These are phyloP conservation scores for Gilbertella persicaria DNA, from an alignment of 371 early-diverging fungal genomes.

Conservation along the genomic window DNA sequence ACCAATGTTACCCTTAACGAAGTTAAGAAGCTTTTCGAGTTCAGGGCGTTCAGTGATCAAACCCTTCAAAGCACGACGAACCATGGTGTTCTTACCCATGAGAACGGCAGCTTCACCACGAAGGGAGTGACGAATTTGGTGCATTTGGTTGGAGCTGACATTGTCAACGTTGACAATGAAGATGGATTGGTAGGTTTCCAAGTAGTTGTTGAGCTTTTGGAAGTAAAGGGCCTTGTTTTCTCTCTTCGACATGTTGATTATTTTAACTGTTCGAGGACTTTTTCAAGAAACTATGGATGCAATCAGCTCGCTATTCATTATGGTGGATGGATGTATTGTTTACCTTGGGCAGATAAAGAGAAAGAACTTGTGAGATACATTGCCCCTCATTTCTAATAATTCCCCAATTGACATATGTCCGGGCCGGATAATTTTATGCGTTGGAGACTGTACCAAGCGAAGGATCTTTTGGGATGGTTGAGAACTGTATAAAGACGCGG, in stretches of 20 bases:
- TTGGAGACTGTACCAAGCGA: too few species aligned
- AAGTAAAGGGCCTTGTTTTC: conserved; percentile 51
- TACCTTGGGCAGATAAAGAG: too few species aligned
- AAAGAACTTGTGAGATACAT: too few species aligned
- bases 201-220: conserved; percentile 64
- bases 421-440: too few species aligned
- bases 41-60: conserved; percentile 79
- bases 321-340: conserved; percentile 32
- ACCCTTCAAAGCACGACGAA: conserved; percentile 92
- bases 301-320: too few species aligned
- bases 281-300: conserved; percentile 38
- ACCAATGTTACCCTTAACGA: conserved; percentile 95
- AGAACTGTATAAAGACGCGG: too few species aligned
- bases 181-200: conserved; percentile 81
- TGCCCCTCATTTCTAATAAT: too few species aligned
- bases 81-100: conserved; percentile 99
- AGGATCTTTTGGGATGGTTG: too few species aligned
- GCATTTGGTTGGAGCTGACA: conserved; percentile 99
- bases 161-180: conserved; percentile 99
- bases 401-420: too few species aligned
- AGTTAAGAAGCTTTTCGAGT: conserved; percentile 82
- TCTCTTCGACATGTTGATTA: conserved; percentile 50
- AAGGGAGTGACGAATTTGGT: conserved; percentile 94
- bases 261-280: conserved; percentile 53
- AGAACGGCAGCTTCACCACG: conserved; percentile 92